A percentile compares a stretch with the other conserved stretches of the same genome.
Conservation (phyloP, 2,329 filamentous ascomycete genomes). For the Rachicladosporium sp. region DNA sequence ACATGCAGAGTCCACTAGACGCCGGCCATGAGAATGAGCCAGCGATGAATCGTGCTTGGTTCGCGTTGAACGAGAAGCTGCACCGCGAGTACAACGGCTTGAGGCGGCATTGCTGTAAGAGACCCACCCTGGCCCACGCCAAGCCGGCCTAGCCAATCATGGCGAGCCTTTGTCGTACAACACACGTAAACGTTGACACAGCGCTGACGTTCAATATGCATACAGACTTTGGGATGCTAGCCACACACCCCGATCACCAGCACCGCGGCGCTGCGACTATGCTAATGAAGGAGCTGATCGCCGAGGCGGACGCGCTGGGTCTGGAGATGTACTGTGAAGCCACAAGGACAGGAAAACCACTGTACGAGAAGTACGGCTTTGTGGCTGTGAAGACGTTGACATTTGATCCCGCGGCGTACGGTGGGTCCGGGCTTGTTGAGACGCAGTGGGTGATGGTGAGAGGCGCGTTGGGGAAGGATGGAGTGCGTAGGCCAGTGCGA, state of each 20-base stretch:
- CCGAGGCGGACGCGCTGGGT: conserved; percentile 29
- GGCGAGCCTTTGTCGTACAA: neutral
- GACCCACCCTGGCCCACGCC: neutral
- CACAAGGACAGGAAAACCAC: conserved; percentile 20
- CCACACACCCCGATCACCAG: conserved; percentile 30
- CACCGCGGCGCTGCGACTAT: conserved; percentile 30
- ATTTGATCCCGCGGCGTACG: conserved; percentile 16
- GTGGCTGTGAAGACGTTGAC: conserved; percentile 10
- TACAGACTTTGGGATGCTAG: conserved; percentile 23
- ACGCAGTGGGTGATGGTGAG: conserved; percentile 23
- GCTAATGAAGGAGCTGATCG: conserved; percentile 28
- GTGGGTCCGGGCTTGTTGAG: conserved; percentile 15
- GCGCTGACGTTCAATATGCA: no score
- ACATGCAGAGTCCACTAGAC: conserved; percentile 17
- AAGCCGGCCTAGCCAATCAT: neutral
- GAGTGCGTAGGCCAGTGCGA: conserved; percentile 4
- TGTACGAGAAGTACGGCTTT: conserved; percentile 23
- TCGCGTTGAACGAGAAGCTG: conserved; percentile 20
- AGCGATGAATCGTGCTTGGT: conserved; percentile 24
- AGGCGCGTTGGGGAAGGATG: conserved; percentile 6
- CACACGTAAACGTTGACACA: neutral
- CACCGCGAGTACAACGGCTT: conserved; percentile 18
- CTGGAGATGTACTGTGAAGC: conserved; percentile 31
- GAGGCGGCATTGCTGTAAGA: conserved; percentile 19
- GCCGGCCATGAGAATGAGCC: conserved; percentile 19